phyloP scores from a whole-genome alignment of 2,329 filamentous ascomycete species.

The Colletotrichum chrysophilum region DNA sequence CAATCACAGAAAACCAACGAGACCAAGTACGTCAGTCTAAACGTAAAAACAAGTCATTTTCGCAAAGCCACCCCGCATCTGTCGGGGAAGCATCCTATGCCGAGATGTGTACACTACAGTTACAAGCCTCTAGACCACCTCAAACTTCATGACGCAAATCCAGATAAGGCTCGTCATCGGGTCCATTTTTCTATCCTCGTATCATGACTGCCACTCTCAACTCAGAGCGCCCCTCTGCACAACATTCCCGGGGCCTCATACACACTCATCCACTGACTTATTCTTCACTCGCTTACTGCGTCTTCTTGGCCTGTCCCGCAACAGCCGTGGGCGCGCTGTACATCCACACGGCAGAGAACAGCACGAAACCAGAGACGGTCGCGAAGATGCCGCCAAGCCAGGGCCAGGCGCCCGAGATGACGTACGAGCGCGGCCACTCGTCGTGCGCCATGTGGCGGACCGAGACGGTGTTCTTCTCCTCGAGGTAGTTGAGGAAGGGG shows the following conservation, averaged over 20 bases:
- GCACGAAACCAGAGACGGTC: slow-evolving; percentile 83
- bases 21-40: neutral
- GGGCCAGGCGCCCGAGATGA: slow-evolving; percentile 90
- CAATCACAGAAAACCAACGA: neutral
- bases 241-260: neutral
- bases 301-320: slow-evolving; percentile 48
- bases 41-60: slow-evolving; percentile 18
- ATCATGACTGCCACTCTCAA: neutral
- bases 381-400: slow-evolving; percentile 90
- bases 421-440: slow-evolving; percentile 91
- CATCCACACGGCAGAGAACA: slow-evolving; percentile 88
- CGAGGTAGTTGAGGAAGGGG: slow-evolving; percentile 85
- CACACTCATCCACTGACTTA: neutral
- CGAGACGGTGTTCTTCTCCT: slow-evolving; percentile 94
- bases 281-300: slow-evolving; percentile 37
- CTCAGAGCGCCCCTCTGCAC: neutral
- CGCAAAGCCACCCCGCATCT: neutral
- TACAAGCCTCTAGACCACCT: slow-evolving; percentile 1
- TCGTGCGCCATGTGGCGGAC: slow-evolving; percentile 97
- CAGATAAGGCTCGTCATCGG: neutral
- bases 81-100: neutral
- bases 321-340: slow-evolving; percentile 60
- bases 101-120: slow-evolving; percentile 20
- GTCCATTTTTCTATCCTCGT: neutral
- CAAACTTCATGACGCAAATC: neutral